Conservation (phyloP, 257 asterid genomes). For the Solanum virginianum region DNA sequence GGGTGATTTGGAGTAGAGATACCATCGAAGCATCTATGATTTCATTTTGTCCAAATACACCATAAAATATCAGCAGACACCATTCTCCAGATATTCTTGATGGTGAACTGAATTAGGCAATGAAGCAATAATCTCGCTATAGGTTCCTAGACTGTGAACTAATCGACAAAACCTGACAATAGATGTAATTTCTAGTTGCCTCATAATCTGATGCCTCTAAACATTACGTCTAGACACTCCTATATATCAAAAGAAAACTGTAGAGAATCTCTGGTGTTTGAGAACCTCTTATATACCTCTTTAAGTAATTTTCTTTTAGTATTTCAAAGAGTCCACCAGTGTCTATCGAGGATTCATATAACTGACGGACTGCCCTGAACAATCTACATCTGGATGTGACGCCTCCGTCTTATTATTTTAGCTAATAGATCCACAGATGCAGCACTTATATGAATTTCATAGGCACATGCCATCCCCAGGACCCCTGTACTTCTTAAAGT, state of each 20-base stretch:
- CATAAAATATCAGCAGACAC: not conserved
- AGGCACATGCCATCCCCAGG: not conserved
- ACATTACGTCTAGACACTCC: not conserved
- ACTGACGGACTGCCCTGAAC: not conserved
- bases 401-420: not conserved
- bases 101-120: not conserved
- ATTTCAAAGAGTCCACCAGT: not conserved
- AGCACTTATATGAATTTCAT: not conserved
- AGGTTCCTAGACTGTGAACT: not conserved
- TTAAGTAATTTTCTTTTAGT: not conserved
- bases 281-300: not conserved
- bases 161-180: not conserved
- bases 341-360: not conserved
- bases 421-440: not conserved
- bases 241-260: not conserved
- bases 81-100: not conserved
- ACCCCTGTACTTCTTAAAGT: not conserved
- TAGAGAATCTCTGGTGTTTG: not conserved
- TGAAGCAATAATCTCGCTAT: not conserved
- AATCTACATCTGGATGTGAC: not conserved
- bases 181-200: not conserved
- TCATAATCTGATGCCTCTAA: not conserved
- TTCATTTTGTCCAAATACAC: not conserved
- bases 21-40: not conserved
- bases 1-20: not conserved